Evolutionary conservation across 176 grass and related monocot species (phyloP).

Genomic region (Eleusine coracana): DNA sequence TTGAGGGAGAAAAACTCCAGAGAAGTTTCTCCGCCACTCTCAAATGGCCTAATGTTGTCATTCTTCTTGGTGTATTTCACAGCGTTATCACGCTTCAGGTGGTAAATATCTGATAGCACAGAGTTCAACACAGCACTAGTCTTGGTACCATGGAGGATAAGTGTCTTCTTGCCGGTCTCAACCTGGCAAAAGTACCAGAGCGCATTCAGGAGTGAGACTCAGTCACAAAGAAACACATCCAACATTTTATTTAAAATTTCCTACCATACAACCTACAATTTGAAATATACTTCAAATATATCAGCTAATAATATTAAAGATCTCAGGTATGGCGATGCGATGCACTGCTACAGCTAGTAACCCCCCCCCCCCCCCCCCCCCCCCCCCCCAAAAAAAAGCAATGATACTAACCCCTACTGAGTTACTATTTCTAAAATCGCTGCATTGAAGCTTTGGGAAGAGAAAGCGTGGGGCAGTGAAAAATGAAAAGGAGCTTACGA

Average conservation of each 20-base stretch:
- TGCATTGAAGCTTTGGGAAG: no score
- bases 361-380: no score
- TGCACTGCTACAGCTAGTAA: no score
- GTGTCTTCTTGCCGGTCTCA: slow-evolving; percentile 90
- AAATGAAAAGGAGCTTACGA: slow-evolving; percentile 42
- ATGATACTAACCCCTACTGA: no score
- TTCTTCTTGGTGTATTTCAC: slow-evolving; percentile 93
- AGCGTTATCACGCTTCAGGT: slow-evolving; percentile 81
- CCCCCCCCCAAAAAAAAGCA: no score
- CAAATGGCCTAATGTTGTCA: slow-evolving; percentile 83
- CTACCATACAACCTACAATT: no score
- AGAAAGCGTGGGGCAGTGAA: neutral
- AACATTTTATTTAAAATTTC: no score
- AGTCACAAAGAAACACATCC: no score
- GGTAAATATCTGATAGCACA: slow-evolving; percentile 70
- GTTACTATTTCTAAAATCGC: no score
- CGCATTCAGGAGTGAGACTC: neutral
- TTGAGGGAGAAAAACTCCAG: slow-evolving; percentile 94
- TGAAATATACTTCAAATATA: no score
- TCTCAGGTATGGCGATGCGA: neutral
- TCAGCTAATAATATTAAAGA: no score
- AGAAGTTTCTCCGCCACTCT: slow-evolving; percentile 86
- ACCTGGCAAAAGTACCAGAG: slow-evolving; percentile 48
- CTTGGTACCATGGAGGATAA: slow-evolving; percentile 93
- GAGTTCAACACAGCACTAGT: slow-evolving; percentile 74